A percentile compares a stretch with the other conserved stretches of the same genome.
These are phyloP conservation scores for Nemania sp. DNA, from an alignment of 2,329 filamentous ascomycete genomes.

Conservation along the genomic window DNA sequence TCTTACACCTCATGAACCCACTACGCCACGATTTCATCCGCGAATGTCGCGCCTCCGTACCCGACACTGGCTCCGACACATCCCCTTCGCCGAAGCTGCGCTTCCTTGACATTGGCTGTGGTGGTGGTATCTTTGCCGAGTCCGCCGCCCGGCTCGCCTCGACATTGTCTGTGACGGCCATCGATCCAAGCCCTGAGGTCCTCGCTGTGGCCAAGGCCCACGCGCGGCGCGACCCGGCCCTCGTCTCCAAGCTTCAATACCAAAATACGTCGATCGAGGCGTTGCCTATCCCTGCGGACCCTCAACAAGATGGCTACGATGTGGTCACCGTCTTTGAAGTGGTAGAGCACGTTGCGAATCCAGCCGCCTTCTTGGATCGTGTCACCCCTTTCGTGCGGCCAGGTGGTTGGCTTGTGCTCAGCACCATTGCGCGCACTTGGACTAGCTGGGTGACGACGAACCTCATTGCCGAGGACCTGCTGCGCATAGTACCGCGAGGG, in stretches of 20 bases:
- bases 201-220: constrained; percentile 77
- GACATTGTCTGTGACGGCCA: constrained; percentile 69
- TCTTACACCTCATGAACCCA: constrained; percentile 98
- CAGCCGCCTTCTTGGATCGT: constrained; percentile 72
- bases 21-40: constrained; percentile 91
- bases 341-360: constrained; percentile 84
- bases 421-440: constrained; percentile 89
- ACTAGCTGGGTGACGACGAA: constrained; percentile 92
- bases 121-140: constrained; percentile 95
- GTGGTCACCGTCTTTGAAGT: constrained; percentile 92
- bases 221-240: constrained; percentile 71
- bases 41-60: constrained; percentile 65
- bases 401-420: constrained; percentile 90
- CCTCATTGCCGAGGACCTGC: constrained; percentile 83
- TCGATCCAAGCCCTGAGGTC: constrained; percentile 77
- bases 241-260: constrained; percentile 71
- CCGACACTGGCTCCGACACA: constrained; percentile 44
- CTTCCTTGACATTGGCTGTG: constrained; percentile 93
- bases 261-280: constrained; percentile 77
- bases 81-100: constrained; percentile 51
- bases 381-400: constrained; percentile 79
- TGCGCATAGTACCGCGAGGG: constrained; percentile 85
- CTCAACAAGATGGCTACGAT: constrained; percentile 63
- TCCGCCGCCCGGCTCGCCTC: constrained; percentile 71
- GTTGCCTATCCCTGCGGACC: constrained; percentile 50